A percentile compares a stretch with the other conserved stretches of the same genome.
phyloP scores from a whole-genome alignment of 768 basidiomycete genomes.

The Amanita muscaria region DNA sequence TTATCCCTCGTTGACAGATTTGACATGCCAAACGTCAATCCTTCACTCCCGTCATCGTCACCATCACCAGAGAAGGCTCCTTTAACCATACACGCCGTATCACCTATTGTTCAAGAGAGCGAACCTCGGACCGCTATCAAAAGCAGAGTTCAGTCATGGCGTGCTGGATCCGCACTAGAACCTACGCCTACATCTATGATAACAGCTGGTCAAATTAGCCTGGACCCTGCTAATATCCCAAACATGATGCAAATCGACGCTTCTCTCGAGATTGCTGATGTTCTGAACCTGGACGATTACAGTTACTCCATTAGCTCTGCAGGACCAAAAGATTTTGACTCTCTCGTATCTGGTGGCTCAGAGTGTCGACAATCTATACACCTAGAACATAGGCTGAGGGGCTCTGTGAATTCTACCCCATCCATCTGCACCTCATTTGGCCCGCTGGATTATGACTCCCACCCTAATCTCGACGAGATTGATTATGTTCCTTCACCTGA shows the following conservation, averaged over 20 bases:
- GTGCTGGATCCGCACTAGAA: conserved; percentile 44
- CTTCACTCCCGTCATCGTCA: not conserved
- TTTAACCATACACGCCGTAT: conserved; percentile 29
- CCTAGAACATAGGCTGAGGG: conserved; percentile 40
- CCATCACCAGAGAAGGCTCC: conserved; percentile 21
- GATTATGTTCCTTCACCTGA: conserved; percentile 50
- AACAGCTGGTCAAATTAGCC: conserved; percentile 38
- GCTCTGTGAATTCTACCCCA: conserved; percentile 50
- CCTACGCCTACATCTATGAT: conserved; percentile 41
- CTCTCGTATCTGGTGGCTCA: conserved; percentile 22
- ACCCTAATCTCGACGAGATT: conserved; percentile 23
- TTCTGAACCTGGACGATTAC: conserved; percentile 56
- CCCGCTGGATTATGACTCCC: conserved; percentile 39
- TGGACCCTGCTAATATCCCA: conserved; percentile 45
- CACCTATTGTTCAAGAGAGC: conserved; percentile 57
- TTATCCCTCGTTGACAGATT: conserved; percentile 63
- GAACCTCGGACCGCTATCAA: conserved; percentile 51
- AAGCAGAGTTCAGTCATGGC: conserved; percentile 57
- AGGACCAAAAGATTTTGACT: conserved; percentile 38
- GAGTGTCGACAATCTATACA: conserved; percentile 44
- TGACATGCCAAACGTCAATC: conserved; percentile 25
- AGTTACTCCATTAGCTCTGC: conserved; percentile 61
- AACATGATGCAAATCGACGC: conserved; percentile 28
- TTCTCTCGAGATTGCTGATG: conserved; percentile 21
- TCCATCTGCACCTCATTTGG: conserved; percentile 49